Percentiles rank a stretch among this genome's conserved stretches.
phyloP scores from a whole-genome alignment of 176 grass and related monocot genomes.

The Thalia dealbata region DNA sequence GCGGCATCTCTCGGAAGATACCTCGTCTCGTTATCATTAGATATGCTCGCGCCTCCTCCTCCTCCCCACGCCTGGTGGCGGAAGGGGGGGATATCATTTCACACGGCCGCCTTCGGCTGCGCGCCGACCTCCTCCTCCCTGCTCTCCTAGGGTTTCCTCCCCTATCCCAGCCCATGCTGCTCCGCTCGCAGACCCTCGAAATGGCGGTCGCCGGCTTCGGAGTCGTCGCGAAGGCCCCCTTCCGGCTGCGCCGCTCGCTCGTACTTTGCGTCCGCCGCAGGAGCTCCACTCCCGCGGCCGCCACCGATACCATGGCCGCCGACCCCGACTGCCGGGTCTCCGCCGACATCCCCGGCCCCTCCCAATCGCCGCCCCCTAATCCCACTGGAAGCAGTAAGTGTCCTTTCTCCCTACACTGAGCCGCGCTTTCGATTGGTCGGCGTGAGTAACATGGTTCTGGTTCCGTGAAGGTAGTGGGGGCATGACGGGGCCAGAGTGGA shows the following conservation, averaged over 20 bases:
- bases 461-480: constrained; percentile 27
- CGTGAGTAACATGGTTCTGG: neutral
- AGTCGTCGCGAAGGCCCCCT: constrained; percentile 29
- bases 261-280: constrained; percentile 24
- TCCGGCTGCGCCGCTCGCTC: constrained; percentile 22
- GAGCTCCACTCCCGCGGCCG: constrained; percentile 4
- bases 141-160: neutral
- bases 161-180: constrained; percentile 35
- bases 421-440: neutral
- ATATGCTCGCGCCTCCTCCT: neutral
- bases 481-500: constrained; percentile 44
- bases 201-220: constrained; percentile 37
- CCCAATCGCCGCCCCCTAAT: neutral
- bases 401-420: neutral
- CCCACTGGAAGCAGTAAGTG: constrained; percentile 23
- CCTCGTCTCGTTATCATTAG: neutral
- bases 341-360: neutral
- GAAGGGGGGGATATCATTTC: neutral
- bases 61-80: neutral
- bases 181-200: constrained; percentile 46
- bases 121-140: neutral
- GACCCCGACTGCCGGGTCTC: neutral
- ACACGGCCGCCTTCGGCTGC: neutral
- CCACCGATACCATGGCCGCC: constrained; percentile 15
- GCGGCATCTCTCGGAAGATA: neutral